Evolutionary conservation across 164 flowering plant genomes (phyloP).

Genomic region (Annona cherimola): DNA sequence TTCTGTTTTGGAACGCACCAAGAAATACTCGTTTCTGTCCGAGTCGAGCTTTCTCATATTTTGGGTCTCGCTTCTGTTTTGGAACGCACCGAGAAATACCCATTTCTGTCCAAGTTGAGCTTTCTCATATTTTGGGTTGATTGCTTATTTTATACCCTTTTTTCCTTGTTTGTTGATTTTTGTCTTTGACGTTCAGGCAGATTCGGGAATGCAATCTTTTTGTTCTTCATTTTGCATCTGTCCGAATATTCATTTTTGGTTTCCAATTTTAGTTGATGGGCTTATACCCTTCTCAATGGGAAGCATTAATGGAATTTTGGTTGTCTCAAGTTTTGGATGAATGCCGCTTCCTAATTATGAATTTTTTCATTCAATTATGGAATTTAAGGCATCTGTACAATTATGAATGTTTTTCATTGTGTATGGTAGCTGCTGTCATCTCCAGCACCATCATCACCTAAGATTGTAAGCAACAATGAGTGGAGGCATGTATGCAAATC

Average conservation of each 20-base stretch:
- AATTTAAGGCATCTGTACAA: too few relatives aligned
- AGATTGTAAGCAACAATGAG: too few relatives aligned
- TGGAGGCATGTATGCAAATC: too few relatives aligned
- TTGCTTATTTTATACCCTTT: neutral
- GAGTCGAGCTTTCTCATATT: neutral
- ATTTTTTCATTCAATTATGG: neutral
- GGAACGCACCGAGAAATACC: neutral
- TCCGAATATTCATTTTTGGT: neutral
- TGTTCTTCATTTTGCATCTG: neutral
- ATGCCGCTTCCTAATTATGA: neutral
- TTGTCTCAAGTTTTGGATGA: neutral
- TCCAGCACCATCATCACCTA: too few relatives aligned
- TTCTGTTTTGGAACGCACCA: neutral
- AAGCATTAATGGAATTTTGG: neutral
- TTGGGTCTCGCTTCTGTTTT: too few relatives aligned
- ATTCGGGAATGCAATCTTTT: neutral
- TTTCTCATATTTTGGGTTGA: neutral
- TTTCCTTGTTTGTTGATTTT: constrained; percentile 9
- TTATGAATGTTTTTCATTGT: too few relatives aligned
- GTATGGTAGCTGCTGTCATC: too few relatives aligned
- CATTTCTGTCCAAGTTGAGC: neutral
- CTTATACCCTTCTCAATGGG: neutral
- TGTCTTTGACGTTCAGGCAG: neutral
- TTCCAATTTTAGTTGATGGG: neutral
- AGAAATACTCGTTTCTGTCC: neutral